Conservation (phyloP, 331 rosid genomes). For the Stylosanthes scabra region DNA sequence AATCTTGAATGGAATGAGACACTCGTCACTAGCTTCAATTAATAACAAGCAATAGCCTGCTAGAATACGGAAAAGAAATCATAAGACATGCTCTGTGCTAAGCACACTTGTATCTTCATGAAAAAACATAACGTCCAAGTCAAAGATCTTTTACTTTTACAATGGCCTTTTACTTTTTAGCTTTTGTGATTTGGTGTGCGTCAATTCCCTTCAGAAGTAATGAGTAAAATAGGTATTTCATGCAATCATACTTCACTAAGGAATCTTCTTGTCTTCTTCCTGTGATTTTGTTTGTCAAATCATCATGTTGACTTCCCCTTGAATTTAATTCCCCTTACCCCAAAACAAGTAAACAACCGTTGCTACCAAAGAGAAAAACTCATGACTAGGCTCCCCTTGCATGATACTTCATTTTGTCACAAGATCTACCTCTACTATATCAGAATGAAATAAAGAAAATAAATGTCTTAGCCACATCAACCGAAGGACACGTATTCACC, state of each 20-base stretch:
- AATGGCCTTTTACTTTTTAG: no score
- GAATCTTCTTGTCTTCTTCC: slow-evolving; percentile 20
- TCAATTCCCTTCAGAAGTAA: no score
- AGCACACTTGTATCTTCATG: no score
- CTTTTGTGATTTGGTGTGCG: no score
- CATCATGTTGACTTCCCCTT: slow-evolving; percentile 1
- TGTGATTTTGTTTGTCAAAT: neutral
- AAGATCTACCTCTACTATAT: slow-evolving; percentile 1
- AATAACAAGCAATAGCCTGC: no score
- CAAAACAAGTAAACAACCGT: neutral
- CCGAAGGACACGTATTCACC: slow-evolving; percentile 23
- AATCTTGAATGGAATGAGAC: no score
- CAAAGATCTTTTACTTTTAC: no score
- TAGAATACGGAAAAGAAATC: no score
- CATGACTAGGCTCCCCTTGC: slow-evolving; percentile 12
- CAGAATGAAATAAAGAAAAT: slow-evolving; percentile 4
- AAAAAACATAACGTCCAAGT: no score
- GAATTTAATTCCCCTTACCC: neutral
- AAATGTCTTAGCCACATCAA: slow-evolving; percentile 24
- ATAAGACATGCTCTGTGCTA: no score
- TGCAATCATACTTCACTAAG: slow-evolving; percentile 6
- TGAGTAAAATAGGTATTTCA: no score
- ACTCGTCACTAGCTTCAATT: no score
- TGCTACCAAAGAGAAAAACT: slow-evolving; percentile 11
- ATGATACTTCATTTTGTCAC: slow-evolving; percentile 11